Conservation (phyloP, 2,329 filamentous ascomycete species). For the Knufia petricola region DNA sequence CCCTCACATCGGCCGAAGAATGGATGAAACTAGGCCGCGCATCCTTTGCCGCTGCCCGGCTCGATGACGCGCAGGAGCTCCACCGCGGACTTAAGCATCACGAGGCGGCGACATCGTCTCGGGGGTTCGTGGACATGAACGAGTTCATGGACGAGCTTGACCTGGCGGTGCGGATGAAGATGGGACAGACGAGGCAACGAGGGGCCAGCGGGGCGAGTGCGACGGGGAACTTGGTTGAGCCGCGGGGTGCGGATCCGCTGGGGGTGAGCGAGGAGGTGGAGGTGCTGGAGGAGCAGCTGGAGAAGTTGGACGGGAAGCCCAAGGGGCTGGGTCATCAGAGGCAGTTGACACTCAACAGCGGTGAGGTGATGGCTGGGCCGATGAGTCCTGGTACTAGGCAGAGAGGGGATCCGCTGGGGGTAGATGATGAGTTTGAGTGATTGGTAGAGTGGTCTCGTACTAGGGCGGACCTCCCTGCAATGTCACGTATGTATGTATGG, state of each 20-base stretch:
- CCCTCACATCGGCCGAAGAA: constrained; percentile 67
- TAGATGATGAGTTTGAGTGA: constrained; percentile 41
- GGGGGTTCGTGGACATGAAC: constrained; percentile 46
- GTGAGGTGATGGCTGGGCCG: constrained; percentile 34
- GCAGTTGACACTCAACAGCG: constrained; percentile 16
- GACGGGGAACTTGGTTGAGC: constrained; percentile 7
- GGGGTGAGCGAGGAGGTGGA: constrained; percentile 29
- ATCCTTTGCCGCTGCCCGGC: constrained; percentile 65
- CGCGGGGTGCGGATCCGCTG: not conserved
- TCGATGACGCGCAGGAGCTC: constrained; percentile 56
- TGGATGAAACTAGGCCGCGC: constrained; percentile 73
- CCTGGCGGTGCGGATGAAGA: constrained; percentile 37
- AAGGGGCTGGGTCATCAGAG: constrained; percentile 8
- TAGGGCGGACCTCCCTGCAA: no score
- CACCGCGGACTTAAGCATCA: constrained; percentile 38
- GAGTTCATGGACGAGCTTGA: constrained; percentile 35
- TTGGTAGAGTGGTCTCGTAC: not conserved
- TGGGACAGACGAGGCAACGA: constrained; percentile 27
- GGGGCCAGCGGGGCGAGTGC: constrained; percentile 19
- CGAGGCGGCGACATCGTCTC: constrained; percentile 25
- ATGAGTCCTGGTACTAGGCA: constrained; percentile 31
- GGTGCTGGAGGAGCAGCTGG: constrained; percentile 24
- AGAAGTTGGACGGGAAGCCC: constrained; percentile 14
- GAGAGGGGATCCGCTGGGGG: constrained; percentile 25
- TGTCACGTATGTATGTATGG: no score